Evolutionary conservation across 2,329 filamentous ascomycete genomes (phyloP), one percentile per base, ranked within the genome.

Genomic region (Ceratocystis eucalypticola): DNA sequence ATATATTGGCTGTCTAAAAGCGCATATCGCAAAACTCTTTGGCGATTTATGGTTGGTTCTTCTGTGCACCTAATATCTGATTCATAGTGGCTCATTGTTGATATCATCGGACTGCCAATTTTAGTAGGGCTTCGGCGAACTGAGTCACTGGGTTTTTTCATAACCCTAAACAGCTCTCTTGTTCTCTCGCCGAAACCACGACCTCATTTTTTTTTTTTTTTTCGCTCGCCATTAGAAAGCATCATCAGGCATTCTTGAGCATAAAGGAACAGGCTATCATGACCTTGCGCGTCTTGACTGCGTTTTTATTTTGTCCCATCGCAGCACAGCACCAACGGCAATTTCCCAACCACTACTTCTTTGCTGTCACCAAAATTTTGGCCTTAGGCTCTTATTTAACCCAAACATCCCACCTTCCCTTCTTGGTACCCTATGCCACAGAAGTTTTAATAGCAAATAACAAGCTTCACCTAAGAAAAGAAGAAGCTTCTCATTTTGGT

Each of bases 101-200:
- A 41, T 41, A 15, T 12, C 12, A 5, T 15, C 37, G 12, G 37
- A 15, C 12, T 41, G 37, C 37, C 37, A 3, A 22, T 22, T 64
- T 12, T 45, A 37, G 48, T 59, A 12, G 4, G 10, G n/a, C 15
- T n/a, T 55, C 28, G n/a, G 41, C 10, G 10, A 41, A 48, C 66
- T 68, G 66, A 68, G 57, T 68, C 66, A 68, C 61, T 57, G 64
- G 66, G 59, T 64, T 48, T 17, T 37, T 12, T 4, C 4, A 6
- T 46, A 65, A 67, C 66, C 59, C 66, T 68, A 66, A 55, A 33
- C 5, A 8, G 37, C n/a, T 12, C 61, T 17, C 22, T 33, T 12
- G 30, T 4, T 22, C 12, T 44, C 61, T 46, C 41, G 22, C 44
- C 61, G 61, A 33, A 30, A 62, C 15, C 20, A 30, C 12, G 20